Conservation (phyloP, 768 basidiomycete species). For the Lactarius akahatsu region DNA sequence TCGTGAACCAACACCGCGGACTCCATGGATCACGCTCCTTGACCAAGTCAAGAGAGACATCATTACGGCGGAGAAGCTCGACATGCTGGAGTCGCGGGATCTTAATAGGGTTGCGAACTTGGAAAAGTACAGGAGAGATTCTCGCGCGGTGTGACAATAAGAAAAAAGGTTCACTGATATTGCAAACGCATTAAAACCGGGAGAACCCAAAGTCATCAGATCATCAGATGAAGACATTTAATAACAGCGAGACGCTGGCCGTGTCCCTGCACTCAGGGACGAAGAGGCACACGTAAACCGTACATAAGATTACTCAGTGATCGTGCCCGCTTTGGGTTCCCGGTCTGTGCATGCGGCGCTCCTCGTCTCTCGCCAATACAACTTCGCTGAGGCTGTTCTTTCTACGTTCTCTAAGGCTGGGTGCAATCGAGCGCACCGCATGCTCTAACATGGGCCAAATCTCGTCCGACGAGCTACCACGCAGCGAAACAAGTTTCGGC, state of each 20-base stretch:
- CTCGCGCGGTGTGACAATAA: slow-evolving; percentile 5
- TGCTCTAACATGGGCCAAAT: slow-evolving; percentile 85
- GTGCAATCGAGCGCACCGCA: slow-evolving; percentile 56
- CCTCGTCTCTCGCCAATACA: slow-evolving; percentile 39
- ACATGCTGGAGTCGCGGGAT: slow-evolving; percentile 43
- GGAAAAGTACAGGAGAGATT: slow-evolving; percentile 21
- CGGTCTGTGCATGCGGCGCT: slow-evolving; percentile 17
- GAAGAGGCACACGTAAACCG: not conserved
- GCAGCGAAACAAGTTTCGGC: slow-evolving; percentile 57
- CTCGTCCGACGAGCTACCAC: slow-evolving; percentile 78
- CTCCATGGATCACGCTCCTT: slow-evolving; percentile 47
- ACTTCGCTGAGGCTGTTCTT: slow-evolving; percentile 57
- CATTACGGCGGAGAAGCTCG: slow-evolving; percentile 67
- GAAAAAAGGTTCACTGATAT: slow-evolving; percentile 3
- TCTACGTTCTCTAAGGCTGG: slow-evolving; percentile 52
- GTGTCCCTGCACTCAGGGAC: not conserved
- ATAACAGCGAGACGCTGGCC: not conserved
- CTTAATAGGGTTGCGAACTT: slow-evolving; percentile 2
- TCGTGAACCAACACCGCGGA: slow-evolving; percentile 50
- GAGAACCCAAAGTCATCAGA: not conserved
- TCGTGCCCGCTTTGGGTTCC: slow-evolving; percentile 2
- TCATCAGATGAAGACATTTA: not conserved
- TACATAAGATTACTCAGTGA: not conserved
- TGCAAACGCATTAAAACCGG: not conserved
- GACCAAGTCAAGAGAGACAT: slow-evolving; percentile 63